Conservation (phyloP, 306 rosid genomes). For the Fragaria iinumae region DNA sequence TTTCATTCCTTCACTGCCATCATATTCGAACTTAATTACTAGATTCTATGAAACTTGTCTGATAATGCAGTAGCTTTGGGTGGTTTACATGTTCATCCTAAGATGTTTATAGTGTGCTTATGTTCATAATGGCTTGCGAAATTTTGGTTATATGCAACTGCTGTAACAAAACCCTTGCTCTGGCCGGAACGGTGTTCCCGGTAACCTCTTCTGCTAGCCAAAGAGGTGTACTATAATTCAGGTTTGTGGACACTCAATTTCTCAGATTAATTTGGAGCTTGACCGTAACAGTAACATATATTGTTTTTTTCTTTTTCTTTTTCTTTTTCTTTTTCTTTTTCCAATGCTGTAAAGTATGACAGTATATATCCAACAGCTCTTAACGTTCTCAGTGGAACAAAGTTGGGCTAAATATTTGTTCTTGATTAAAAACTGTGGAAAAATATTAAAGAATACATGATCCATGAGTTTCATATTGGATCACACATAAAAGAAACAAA, state of each 20-base stretch:
- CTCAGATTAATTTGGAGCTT: not conserved
- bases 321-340: no score
- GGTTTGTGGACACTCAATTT: not conserved
- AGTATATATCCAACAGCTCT: not conserved
- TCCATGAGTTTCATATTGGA: slow-evolving; percentile 7
- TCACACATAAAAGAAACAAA: not conserved
- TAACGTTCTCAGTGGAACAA: not conserved
- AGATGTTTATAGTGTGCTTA: not conserved
- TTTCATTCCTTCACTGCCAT: not conserved
- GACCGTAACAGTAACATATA: not conserved
- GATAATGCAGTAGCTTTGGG: not conserved
- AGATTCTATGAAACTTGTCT: not conserved
- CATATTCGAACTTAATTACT: no score
- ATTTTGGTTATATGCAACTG: not conserved
- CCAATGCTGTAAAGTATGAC: not conserved
- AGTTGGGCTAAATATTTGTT: not conserved
- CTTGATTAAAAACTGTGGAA: not conserved
- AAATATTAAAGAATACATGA: not conserved
- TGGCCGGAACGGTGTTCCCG: no score
- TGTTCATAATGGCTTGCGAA: not conserved
- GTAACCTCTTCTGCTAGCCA: not conserved
- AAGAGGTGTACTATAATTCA: not conserved
- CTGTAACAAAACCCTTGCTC: not conserved
- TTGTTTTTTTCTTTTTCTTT: no score
- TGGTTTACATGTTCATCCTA: not conserved